These are phyloP conservation scores for Chalciporus sp. DNA, from an alignment of 1,284 basidiomycete species.

Conservation along the genomic window DNA sequence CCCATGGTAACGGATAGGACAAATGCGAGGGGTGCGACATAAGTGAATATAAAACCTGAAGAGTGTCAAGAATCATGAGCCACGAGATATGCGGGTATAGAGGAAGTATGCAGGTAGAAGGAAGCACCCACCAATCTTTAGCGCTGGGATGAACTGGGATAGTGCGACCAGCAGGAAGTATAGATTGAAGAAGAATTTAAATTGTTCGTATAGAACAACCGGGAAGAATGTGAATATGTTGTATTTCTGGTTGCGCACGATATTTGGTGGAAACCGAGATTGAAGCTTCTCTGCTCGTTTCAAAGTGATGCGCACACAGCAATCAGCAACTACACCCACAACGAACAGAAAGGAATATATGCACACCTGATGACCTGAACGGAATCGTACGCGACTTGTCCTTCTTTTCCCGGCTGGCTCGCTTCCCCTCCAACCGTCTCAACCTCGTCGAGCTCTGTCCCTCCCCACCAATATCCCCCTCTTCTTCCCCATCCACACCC, in stretches of 20 bases:
- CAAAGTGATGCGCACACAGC: neutral
- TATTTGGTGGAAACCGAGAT: constrained; percentile 76
- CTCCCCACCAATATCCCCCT: constrained; percentile 25
- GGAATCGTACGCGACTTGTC: constrained; percentile 80
- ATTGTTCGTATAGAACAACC: constrained; percentile 97
- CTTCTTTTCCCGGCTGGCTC: constrained; percentile 40
- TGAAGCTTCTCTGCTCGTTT: constrained; percentile 62
- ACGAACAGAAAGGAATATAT: neutral
- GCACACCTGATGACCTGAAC: constrained; percentile 71
- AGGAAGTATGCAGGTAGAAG: neutral
- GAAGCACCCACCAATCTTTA: constrained; percentile 82
- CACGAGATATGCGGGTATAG: neutral
- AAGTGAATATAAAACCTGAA: constrained; percentile 92
- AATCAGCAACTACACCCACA: neutral
- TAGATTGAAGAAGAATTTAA: constrained; percentile 99
- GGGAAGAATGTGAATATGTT: constrained; percentile 94
- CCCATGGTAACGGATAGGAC: constrained; percentile 96
- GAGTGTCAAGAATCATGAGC: neutral
- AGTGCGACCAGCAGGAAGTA: constrained; percentile 98
- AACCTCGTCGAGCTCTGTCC: constrained; percentile 30
- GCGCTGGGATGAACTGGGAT: constrained; percentile 93
- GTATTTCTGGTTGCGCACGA: constrained; percentile 98
- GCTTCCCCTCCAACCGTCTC: constrained; percentile 29
- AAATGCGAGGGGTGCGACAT: constrained; percentile 94
- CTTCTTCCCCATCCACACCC: constrained; percentile 28